Evolutionary conservation across 1,284 basidiomycete genomes (phyloP).

Genomic region (Melampsora occidentalis): DNA sequence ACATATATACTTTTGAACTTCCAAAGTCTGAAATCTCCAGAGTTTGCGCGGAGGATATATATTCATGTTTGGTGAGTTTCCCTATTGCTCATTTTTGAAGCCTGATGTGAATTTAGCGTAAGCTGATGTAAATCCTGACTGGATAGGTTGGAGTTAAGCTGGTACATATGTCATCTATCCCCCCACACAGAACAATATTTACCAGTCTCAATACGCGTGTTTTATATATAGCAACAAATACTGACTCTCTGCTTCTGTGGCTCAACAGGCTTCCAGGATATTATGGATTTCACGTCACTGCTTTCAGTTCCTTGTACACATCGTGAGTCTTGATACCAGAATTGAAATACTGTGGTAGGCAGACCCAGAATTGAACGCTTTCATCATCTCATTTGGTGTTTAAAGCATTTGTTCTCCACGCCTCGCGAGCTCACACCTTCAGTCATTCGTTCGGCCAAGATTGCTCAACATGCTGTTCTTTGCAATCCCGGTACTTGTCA

Average conservation of each 20-base stretch:
- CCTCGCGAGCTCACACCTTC: slow-evolving; percentile 7
- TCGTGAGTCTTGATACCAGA: slow-evolving; percentile 17
- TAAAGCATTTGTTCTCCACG: slow-evolving; percentile 38
- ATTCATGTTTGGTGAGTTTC: background rate
- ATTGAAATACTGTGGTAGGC: background rate
- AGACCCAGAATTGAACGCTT: background rate
- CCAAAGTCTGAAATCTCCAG: background rate
- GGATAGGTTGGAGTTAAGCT: background rate
- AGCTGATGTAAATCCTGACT: too few relatives aligned
- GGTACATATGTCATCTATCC: background rate
- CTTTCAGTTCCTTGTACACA: slow-evolving; percentile 41
- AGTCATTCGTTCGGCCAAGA: slow-evolving; percentile 15
- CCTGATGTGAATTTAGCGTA: too few relatives aligned
- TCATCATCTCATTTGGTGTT: background rate
- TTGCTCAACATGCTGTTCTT: slow-evolving; percentile 40
- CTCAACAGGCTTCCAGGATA: slow-evolving; percentile 37
- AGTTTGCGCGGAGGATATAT: background rate
- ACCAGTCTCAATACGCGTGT: background rate
- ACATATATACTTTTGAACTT: background rate
- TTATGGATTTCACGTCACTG: slow-evolving; percentile 42
- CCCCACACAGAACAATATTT: background rate
- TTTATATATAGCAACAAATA: background rate
- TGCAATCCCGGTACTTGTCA: slow-evolving; percentile 15
- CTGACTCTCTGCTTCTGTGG: background rate
- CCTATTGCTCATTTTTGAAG: background rate